A percentile compares a stretch with the other conserved stretches of the same genome.
Evolutionary conservation across 2,329 filamentous ascomycete genomes (phyloP).

Genomic region (Penicillium occitanis): DNA sequence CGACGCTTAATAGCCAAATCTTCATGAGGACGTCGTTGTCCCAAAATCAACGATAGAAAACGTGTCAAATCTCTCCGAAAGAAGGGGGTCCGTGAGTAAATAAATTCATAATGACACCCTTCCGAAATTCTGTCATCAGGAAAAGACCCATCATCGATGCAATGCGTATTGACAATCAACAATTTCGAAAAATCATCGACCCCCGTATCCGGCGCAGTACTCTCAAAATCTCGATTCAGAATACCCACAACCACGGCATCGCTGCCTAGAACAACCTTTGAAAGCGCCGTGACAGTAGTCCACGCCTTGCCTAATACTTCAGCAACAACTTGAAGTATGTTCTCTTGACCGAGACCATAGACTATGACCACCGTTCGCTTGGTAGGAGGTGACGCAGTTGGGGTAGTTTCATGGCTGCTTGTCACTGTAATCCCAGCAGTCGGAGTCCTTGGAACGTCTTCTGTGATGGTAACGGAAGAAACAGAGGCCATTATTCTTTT

Average conservation of each 20-base stretch:
- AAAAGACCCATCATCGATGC: conserved; percentile 68
- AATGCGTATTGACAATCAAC: conserved; percentile 74
- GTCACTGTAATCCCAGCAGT: conserved; percentile 2
- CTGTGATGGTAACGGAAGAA: conserved; percentile 12
- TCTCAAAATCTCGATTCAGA: conserved; percentile 56
- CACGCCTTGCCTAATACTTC: conserved; percentile 76
- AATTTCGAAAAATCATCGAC: conserved; percentile 50
- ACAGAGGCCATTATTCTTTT: conserved; percentile 7
- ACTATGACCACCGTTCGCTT: conserved; percentile 59
- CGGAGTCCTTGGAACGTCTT: not conserved
- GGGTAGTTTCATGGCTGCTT: conserved; percentile 11
- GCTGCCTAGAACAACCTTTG: conserved; percentile 55
- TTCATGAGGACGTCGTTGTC: conserved; percentile 75
- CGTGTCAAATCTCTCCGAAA: conserved; percentile 73
- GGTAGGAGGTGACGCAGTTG: conserved; percentile 6
- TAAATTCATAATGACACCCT: conserved; percentile 79
- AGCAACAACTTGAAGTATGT: conserved; percentile 71
- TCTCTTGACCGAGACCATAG: conserved; percentile 69
- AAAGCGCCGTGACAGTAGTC: conserved; percentile 59
- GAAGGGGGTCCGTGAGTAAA: conserved; percentile 72
- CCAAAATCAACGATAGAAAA: conserved; percentile 75
- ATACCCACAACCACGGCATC: conserved; percentile 68
- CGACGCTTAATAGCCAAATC: conserved; percentile 68
- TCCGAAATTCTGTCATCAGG: conserved; percentile 66
- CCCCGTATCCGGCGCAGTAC: conserved; percentile 59